A percentile compares a stretch with the other conserved stretches of the same genome.
Evolutionary conservation across 2,329 filamentous ascomycete species (phyloP).

Genomic region (Ceratocystiopsis minuta): DNA sequence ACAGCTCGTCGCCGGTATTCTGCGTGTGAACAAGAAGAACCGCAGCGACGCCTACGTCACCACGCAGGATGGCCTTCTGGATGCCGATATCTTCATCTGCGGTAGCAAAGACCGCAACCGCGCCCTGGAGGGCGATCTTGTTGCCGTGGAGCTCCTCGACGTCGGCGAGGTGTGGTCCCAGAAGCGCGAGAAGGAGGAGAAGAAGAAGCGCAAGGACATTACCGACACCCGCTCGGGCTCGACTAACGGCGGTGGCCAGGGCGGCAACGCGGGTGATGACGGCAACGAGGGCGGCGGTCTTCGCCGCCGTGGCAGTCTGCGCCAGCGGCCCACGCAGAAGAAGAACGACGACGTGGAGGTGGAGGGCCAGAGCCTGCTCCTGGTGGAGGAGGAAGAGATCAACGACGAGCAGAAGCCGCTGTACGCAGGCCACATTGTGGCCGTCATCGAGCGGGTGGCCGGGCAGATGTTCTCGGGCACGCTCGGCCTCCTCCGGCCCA

Average conservation of each 20-base stretch:
- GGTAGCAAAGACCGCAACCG: constrained; percentile 98
- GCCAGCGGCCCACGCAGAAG: constrained; percentile 95
- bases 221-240: constrained; percentile 72
- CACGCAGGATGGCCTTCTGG: constrained; percentile 67
- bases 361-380: constrained; percentile 85
- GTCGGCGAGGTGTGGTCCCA: constrained; percentile 98
- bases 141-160: constrained; percentile 88
- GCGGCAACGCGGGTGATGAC: constrained; percentile 40
- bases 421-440: constrained; percentile 92
- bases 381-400: constrained; percentile 97
- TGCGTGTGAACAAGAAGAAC: constrained; percentile 99
- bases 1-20: constrained; percentile 86
- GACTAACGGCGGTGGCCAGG: constrained; percentile 52
- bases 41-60: constrained; percentile 96
- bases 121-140: constrained; percentile 86
- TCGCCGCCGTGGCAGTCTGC: constrained; percentile 80
- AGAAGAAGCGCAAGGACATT: constrained; percentile 99
- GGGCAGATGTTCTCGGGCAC: constrained; percentile 99
- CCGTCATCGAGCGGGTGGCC: constrained; percentile 88
- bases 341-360: constrained; percentile 99
- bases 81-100: constrained; percentile 98
- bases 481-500: constrained; percentile 80
- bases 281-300: constrained; percentile 55
- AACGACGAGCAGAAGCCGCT: constrained; percentile 95
- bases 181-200: constrained; percentile 98